Evolutionary conservation across 495 filamentous ascomycete genomes (phyloP).

Genomic region (Lasiosphaeris hirsuta): DNA sequence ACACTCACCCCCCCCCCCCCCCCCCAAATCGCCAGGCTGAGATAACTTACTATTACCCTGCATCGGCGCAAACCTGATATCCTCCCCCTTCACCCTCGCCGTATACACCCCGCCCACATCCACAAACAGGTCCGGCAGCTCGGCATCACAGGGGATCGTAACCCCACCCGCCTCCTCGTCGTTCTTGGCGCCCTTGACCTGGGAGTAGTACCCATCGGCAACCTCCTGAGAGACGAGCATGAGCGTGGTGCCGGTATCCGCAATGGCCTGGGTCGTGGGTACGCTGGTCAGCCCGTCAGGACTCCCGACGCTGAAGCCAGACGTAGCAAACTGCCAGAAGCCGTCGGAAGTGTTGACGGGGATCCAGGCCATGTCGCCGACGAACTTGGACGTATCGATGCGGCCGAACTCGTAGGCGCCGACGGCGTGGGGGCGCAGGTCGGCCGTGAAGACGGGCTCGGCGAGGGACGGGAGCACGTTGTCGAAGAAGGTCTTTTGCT

Average conservation of each 20-base stretch:
- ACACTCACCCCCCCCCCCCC: no score
- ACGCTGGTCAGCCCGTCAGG: constrained; percentile 31
- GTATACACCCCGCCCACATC: constrained; percentile 57
- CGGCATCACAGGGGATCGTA: constrained; percentile 60
- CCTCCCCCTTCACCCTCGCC: constrained; percentile 61
- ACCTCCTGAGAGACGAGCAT: constrained; percentile 63
- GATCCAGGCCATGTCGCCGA: constrained; percentile 60
- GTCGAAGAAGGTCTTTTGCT: constrained; percentile 79
- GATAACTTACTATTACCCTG: constrained; percentile 42
- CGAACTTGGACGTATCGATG: constrained; percentile 65
- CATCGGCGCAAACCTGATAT: constrained; percentile 63
- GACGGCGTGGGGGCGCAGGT: constrained; percentile 56
- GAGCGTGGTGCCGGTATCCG: constrained; percentile 72
- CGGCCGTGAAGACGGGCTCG: constrained; percentile 68
- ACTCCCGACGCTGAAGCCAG: constrained; percentile 53
- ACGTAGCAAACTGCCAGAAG: constrained; percentile 72
- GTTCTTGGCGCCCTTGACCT: constrained; percentile 55
- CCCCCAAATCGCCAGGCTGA: background rate
- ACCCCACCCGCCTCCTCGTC: constrained; percentile 54
- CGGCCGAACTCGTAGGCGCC: constrained; percentile 77
- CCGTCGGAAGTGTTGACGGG: constrained; percentile 60
- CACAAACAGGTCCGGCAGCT: constrained; percentile 63
- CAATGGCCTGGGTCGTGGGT: constrained; percentile 55
- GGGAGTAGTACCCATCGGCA: constrained; percentile 58
- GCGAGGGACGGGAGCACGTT: constrained; percentile 62